Conservation (phyloP, 2,329 filamentous ascomycete genomes). For the Colletotrichum sidae region DNA sequence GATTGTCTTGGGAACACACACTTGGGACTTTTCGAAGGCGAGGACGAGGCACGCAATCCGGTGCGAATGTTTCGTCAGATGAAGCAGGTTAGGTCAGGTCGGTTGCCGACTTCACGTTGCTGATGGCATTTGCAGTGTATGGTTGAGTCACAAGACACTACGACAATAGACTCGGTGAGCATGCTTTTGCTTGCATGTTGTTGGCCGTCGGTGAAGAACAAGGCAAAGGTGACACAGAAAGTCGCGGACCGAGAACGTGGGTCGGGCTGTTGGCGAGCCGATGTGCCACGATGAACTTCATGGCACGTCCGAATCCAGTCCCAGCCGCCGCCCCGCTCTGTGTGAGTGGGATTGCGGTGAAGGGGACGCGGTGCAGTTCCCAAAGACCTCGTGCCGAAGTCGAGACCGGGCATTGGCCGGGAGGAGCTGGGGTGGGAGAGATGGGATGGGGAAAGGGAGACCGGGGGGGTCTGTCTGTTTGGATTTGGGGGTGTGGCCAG, state of each 20-base stretch:
- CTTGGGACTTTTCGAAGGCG: too few relatives aligned
- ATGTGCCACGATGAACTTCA: conserved; percentile 26
- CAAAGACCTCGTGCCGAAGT: conserved; percentile 29
- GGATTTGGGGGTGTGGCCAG: conserved; percentile 6
- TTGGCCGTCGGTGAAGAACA: conserved; percentile 25
- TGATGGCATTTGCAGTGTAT: too few relatives aligned
- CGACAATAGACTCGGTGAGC: not conserved
- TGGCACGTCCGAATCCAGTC: conserved; percentile 9
- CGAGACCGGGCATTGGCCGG: conserved; percentile 31
- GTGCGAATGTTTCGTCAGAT: too few relatives aligned
- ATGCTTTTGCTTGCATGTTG: not conserved
- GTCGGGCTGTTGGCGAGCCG: conserved; percentile 25
- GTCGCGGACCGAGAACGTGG: conserved; percentile 25
- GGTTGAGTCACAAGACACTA: not conserved
- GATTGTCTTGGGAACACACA: too few relatives aligned
- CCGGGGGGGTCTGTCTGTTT: conserved; percentile 14
- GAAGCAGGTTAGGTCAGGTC: too few relatives aligned
- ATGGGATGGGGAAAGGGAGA: not conserved
- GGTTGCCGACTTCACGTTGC: too few relatives aligned
- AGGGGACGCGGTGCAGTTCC: conserved; percentile 1
- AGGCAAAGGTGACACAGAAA: not conserved
- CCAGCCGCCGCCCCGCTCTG: not conserved
- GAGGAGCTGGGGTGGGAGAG: not conserved
- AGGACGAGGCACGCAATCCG: too few relatives aligned
- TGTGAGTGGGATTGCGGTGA: conserved; percentile 25